These are phyloP conservation scores for Clathrospora elynae DNA, from an alignment of 2,329 filamentous ascomycete species.

Conservation along the genomic window DNA sequence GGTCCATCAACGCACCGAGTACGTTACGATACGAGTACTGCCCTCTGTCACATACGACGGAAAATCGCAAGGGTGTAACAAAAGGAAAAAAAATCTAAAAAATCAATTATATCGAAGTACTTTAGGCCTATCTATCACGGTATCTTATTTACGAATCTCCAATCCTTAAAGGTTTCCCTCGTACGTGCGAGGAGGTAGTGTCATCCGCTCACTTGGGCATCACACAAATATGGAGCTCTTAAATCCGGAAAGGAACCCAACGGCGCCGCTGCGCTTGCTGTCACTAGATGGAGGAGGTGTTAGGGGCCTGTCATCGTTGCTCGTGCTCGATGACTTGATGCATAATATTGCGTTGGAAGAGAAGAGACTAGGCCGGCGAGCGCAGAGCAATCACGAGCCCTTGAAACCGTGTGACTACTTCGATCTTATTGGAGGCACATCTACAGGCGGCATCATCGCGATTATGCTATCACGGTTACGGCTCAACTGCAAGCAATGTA, in stretches of 20 bases:
- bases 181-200: too few relatives aligned
- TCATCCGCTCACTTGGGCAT: conserved; percentile 2
- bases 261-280: conserved; percentile 42
- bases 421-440: conserved; percentile 49
- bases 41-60: conserved; percentile 1
- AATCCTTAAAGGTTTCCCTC: too few relatives aligned
- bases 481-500: conserved; percentile 46
- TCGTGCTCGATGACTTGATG: conserved; percentile 50
- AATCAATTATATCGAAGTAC: too few relatives aligned
- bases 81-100: too few relatives aligned
- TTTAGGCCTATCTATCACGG: too few relatives aligned
- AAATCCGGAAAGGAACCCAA: conserved; percentile 35
- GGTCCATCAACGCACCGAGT: too few relatives aligned
- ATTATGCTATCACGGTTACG: conserved; percentile 48
- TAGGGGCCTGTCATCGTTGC: conserved; percentile 45
- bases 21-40: too few relatives aligned
- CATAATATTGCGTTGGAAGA: conserved; percentile 47
- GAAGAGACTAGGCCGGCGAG: conserved; percentile 41
- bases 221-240: conserved; percentile 30
- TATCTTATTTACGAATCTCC: too few relatives aligned
- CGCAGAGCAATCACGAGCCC: conserved; percentile 31
- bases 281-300: conserved; percentile 50
- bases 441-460: conserved; percentile 50
- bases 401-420: conserved; percentile 50
- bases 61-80: too few relatives aligned